Evolutionary conservation across 2,329 filamentous ascomycete genomes (phyloP).

Genomic region (Westerdykella aurantiaca): DNA sequence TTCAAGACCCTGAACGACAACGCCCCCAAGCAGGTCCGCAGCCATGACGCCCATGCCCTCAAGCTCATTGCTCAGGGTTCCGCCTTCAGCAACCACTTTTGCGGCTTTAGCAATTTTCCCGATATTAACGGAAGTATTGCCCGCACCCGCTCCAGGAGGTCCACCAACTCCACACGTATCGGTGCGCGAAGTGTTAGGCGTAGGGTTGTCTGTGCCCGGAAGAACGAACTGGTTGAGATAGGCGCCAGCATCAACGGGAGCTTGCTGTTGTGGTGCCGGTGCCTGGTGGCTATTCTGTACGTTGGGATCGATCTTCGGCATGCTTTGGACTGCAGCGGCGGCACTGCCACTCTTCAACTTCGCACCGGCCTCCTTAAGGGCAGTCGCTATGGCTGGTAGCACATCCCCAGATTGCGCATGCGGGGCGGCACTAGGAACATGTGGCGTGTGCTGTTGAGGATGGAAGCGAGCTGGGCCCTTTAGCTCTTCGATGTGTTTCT

Average conservation of each 20-base stretch:
- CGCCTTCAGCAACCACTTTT: slow-evolving; percentile 30
- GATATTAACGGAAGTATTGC: slow-evolving; percentile 24
- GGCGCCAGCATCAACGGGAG: slow-evolving; percentile 28
- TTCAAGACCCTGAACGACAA: slow-evolving; percentile 32
- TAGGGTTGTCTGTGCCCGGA: slow-evolving; percentile 30
- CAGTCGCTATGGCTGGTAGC: slow-evolving; percentile 32
- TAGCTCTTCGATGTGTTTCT: slow-evolving; percentile 42
- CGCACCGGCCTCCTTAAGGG: slow-evolving; percentile 32
- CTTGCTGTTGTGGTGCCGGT: slow-evolving; percentile 21
- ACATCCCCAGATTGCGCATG: slow-evolving; percentile 24
- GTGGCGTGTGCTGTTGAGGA: slow-evolving; percentile 18
- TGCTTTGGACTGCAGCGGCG: slow-evolving; percentile 12
- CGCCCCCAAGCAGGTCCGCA: slow-evolving; percentile 29
- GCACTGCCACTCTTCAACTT: slow-evolving; percentile 24
- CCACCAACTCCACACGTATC: slow-evolving; percentile 35
- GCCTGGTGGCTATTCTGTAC: slow-evolving; percentile 7
- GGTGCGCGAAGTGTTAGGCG: slow-evolving; percentile 25
- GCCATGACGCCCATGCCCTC: slow-evolving; percentile 32
- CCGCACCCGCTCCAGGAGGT: slow-evolving; percentile 26
- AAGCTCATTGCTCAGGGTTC: slow-evolving; percentile 26
- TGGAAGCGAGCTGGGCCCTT: slow-evolving; percentile 27
- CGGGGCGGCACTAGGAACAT: slow-evolving; percentile 6
- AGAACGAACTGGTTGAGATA: slow-evolving; percentile 36
- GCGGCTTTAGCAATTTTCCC: slow-evolving; percentile 31
- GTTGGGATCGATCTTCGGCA: slow-evolving; percentile 20